phyloP scores from a whole-genome alignment of 176 grass and related monocot genomes.

The Elaeis guineensis region DNA sequence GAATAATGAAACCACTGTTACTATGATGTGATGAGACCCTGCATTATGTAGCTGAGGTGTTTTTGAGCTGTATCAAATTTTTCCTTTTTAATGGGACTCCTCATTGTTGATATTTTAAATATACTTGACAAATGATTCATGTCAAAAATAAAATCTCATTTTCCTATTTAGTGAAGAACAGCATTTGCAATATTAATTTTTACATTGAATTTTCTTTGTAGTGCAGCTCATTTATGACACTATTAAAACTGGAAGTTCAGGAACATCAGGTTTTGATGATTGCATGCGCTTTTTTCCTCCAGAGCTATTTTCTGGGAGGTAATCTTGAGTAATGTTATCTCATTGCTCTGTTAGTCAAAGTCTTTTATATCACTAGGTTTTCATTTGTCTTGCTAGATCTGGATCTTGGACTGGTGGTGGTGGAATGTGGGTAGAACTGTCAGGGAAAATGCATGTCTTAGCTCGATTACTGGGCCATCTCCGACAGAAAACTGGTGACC shows the following conservation, averaged over 20 bases:
- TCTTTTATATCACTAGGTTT: neutral
- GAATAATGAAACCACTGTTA: too few species aligned
- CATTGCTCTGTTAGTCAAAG: too few species aligned
- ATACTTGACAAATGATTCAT: too few species aligned
- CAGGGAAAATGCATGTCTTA: conserved; percentile 97
- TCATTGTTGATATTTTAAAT: too few species aligned
- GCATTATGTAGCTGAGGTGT: too few species aligned
- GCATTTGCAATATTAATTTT: conserved; percentile 6
- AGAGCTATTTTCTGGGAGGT: conserved; percentile 92
- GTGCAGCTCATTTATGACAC: conserved; percentile 88
- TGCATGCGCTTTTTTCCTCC: conserved; percentile 75
- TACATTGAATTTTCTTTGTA: conserved; percentile 15
- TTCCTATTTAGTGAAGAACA: too few species aligned
- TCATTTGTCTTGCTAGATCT: conserved; percentile 46
- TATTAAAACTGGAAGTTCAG: conserved; percentile 71
- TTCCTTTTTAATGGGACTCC: too few species aligned
- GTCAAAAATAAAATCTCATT: too few species aligned
- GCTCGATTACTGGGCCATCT: conserved; percentile 79
- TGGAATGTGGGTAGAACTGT: conserved; percentile 95
- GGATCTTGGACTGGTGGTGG: conserved; percentile 89
- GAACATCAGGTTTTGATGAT: conserved; percentile 64
- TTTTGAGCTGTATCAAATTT: too few species aligned
- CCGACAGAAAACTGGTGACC: conserved; percentile 78
- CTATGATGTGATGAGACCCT: too few species aligned
- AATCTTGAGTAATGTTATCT: conserved; percentile 7